Base-by-base conservation (phyloP, 2,329 filamentous ascomycete species). In the Annulohypoxylon truncatum region DNA sequence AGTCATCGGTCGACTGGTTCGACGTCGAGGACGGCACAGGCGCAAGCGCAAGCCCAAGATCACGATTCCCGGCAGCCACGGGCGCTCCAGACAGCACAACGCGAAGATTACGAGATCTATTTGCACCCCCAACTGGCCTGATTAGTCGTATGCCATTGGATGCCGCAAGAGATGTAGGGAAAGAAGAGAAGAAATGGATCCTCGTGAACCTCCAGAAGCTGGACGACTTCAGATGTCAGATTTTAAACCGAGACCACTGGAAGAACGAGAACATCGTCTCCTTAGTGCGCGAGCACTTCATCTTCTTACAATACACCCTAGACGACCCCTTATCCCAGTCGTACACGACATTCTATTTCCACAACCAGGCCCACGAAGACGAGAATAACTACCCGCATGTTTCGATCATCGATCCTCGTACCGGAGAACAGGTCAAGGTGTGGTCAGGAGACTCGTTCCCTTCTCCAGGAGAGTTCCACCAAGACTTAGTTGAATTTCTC, bases 301-400 rank as follows among this genome's bases (percentile, higher is more conserved):
- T 99, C 71, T 99, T 99, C 79, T 82, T 99, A 73, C 96, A 99
- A 76, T 98, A 96, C 81, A 89, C 90, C 72, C 97, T 97, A 79
- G 90, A 93, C 69, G 94, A 96, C 72, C 87, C 89, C 0, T 87
- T 90, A 35, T 93, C 92, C 0, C 84, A 88, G 69, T 89, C 93
- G 70, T 99, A 97, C 78, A 84, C 96, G 66, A 92, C 92, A 60
- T 97, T 97, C 79, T 99, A 99, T 82, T 94, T 98, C 68, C 82
- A 84, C 1, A 83, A 83, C 76, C 86, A 89, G 58, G 83, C 84
- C 44, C 88, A 92, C 71, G 93, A 97, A 73, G 91, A 91, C 74
- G 86, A 89, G n/a, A 92, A 95, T 75, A 94, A 94, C 72, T 99
- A 96, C 77, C 96, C 96, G 4, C 94, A 99, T 77, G 96, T 98